Percentiles rank a stretch among this genome's conserved stretches.
Conservation (phyloP, 202 grass and related monocot genomes). For the Musa balbisiana region DNA sequence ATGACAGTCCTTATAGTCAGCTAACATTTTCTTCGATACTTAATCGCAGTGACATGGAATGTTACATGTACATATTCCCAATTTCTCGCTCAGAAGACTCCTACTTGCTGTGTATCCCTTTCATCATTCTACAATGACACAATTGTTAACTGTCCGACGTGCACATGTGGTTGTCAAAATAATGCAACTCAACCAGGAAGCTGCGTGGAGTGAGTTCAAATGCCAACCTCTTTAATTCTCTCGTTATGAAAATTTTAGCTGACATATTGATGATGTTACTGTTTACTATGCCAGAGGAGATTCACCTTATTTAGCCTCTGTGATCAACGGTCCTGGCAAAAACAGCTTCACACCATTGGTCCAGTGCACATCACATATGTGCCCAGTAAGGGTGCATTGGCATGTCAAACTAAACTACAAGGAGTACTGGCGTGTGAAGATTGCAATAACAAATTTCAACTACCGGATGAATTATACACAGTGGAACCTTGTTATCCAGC, state of each 20-base stretch:
- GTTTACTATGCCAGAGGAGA: slow-evolving; percentile 47
- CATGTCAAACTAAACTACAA: slow-evolving; percentile 99
- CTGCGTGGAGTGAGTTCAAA: slow-evolving; percentile 73
- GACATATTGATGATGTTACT: slow-evolving; percentile 2
- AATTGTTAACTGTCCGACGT: slow-evolving; percentile 94
- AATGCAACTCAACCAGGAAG: slow-evolving; percentile 54
- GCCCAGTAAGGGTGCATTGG: slow-evolving; percentile 94
- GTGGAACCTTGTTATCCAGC: slow-evolving; percentile 86
- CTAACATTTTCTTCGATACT: slow-evolving; percentile 6
- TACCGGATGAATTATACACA: slow-evolving; percentile 98
- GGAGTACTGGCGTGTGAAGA: slow-evolving; percentile 96
- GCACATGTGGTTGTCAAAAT: slow-evolving; percentile 84
- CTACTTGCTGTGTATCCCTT: slow-evolving; percentile 90
- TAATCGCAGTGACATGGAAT: slow-evolving; percentile 87
- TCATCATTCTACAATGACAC: slow-evolving; percentile 97
- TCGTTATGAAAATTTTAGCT: background rate
- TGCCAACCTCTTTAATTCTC: background rate
- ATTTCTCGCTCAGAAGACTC: slow-evolving; percentile 94
- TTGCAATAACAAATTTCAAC: slow-evolving; percentile 96
- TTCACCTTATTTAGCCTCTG: slow-evolving; percentile 78
- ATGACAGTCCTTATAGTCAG: background rate
- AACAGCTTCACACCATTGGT: slow-evolving; percentile 59
- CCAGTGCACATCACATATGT: slow-evolving; percentile 97
- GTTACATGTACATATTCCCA: slow-evolving; percentile 98
- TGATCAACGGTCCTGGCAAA: slow-evolving; percentile 67